Evolutionary conservation across 1,284 basidiomycete species (phyloP).

Genomic region (Meira miltonrushii): DNA sequence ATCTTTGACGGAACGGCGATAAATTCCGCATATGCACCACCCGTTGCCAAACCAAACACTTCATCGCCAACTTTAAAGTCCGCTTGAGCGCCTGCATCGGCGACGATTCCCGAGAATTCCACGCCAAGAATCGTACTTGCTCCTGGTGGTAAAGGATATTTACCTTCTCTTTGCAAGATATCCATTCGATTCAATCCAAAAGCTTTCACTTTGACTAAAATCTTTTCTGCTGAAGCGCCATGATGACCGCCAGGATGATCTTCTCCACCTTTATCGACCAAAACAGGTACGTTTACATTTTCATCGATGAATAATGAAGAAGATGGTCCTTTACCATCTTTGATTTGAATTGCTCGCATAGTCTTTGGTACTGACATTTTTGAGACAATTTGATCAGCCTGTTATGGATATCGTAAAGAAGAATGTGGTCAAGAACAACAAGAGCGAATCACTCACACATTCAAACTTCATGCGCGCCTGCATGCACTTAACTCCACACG

Average conservation of each 20-base stretch:
- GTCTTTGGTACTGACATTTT: constrained; percentile 12
- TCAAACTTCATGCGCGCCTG: no score
- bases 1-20: constrained; percentile 66
- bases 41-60: constrained; percentile 70
- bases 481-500: no score
- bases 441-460: no score
- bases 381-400: no score
- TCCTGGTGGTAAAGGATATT: constrained; percentile 67
- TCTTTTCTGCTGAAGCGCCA: constrained; percentile 57
- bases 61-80: constrained; percentile 67
- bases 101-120: constrained; percentile 65
- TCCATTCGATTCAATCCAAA: constrained; percentile 52
- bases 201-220: constrained; percentile 60
- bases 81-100: constrained; percentile 55
- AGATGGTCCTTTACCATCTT: constrained; percentile 69
- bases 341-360: constrained; percentile 80
- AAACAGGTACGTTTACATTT: constrained; percentile 59
- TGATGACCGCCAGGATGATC: not conserved
- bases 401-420: no score
- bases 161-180: constrained; percentile 47
- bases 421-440: no score
- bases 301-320: constrained; percentile 77
- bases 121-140: constrained; percentile 77
- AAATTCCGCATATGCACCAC: constrained; percentile 85
- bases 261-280: not conserved